Base-by-base conservation (phyloP, 2,329 filamentous ascomycete species). In the Daldinia sp. region DNA sequence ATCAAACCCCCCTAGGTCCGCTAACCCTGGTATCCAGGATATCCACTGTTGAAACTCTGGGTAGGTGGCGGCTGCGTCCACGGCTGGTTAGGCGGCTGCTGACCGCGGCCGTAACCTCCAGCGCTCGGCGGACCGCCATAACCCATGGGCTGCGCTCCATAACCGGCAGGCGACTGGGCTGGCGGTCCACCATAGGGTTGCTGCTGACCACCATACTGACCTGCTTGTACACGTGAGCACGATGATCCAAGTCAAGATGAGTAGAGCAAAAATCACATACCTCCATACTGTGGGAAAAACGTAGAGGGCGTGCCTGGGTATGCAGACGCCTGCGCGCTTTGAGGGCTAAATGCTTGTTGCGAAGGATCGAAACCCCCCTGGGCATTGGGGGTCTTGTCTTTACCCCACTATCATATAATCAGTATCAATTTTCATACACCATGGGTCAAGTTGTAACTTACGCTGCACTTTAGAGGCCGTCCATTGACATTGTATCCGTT, bases 401-500 rank as follows among this genome's bases (percentile, higher is more conserved):
- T 99, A 79, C 96, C 96, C 96, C 96, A 99, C 95, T 98, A 78
- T 42, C 74, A 73, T 69, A 73, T 73, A 68, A 76, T 83, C 76
- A 83, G 76, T 68, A 73, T 35, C 65, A 65, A 65, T 67, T 26
- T 67, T 39, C 63, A 61, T 65, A 73, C 20, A 42, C 56, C 20
- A 56, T 13, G 64, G 44, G n/a, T 60, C 15, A 50, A 48, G 7
- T 41, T 35, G 58, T 28, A 68, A 91, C 95, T 84, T 92, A 98
- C 95, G 82, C 95, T 98, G 88, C 96, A 99, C 87, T 99, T 99
- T 75, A 99, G 83, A 60, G 96, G 96, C 73, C 96, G 91, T 59
- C 96, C 96, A 77, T 99, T 98, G 76, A 99, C 95, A 74, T 98
- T 97, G 84, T 98, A 99, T 35, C 95, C 95, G 76, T 95, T 98